Percentiles rank a stretch among this genome's conserved stretches.
Conservation (phyloP, 2,329 filamentous ascomycete genomes). For the Beauveria sp. region DNA sequence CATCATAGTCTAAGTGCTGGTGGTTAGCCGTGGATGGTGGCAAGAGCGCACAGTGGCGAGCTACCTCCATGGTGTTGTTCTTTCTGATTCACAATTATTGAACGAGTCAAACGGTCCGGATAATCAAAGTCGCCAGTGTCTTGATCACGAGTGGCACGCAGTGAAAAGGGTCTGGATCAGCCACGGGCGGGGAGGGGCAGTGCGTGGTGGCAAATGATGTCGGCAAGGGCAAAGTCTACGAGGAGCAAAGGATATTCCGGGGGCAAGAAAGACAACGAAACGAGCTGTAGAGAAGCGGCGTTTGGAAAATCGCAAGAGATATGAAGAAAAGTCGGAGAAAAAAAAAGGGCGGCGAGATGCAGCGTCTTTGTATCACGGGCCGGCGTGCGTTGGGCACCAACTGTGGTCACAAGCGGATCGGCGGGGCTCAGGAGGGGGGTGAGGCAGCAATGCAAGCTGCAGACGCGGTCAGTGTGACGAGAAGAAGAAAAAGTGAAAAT, state of each 20-base stretch:
- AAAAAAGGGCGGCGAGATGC: not conserved
- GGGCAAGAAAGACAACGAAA: not conserved
- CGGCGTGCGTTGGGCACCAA: conserved; percentile 9
- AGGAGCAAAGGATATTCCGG: not conserved
- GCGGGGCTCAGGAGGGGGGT: conserved; percentile 9
- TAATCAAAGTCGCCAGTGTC: not conserved
- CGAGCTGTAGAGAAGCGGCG: not conserved
- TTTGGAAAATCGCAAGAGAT: not conserved
- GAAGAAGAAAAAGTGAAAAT: not conserved
- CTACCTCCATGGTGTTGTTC: conserved; percentile 4
- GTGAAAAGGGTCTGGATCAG: not conserved
- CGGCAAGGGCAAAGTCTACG: conserved; percentile 4
- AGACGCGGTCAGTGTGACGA: not conserved
- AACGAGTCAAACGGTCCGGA: not conserved
- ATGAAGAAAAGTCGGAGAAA: not conserved
- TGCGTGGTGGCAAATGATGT: not conserved
- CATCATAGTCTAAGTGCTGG: conserved; percentile 25
- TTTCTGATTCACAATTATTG: not conserved
- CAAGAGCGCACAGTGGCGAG: not conserved
- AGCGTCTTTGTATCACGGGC: conserved; percentile 9
- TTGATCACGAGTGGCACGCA: not conserved
- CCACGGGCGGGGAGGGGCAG: not conserved
- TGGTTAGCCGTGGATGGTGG: not conserved
- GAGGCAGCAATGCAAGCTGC: conserved; percentile 7
- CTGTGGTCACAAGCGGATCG: conserved; percentile 8